Conservation (phyloP, 257 asterid species). For the Primulina tabacum region DNA sequence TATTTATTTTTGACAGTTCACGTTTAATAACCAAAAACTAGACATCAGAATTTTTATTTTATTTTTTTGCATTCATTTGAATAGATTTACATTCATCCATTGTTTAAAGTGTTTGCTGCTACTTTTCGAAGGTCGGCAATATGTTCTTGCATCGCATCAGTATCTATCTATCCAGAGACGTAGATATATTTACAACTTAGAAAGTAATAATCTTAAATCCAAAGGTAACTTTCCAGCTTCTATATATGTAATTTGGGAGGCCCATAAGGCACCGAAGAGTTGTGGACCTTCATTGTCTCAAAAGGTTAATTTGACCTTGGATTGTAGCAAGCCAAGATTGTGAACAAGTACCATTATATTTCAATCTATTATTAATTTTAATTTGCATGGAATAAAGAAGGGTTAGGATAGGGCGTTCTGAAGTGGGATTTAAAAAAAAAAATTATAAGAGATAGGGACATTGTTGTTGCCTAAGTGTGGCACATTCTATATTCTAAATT, state of each 20-base stretch:
- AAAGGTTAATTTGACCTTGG: background rate
- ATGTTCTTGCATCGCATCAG: no score
- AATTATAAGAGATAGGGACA: no score
- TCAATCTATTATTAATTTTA: background rate
- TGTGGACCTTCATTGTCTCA: background rate
- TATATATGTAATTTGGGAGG: background rate
- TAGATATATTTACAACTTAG: background rate
- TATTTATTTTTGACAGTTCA: background rate
- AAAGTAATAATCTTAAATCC: background rate
- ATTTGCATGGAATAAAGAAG: background rate
- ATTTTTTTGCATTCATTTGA: no score
- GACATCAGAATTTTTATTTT: background rate
- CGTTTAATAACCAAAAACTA: background rate
- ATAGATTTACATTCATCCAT: no score
- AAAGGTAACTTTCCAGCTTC: background rate
- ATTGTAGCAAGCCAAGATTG: background rate
- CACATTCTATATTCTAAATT: background rate
- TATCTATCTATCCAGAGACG: background rate
- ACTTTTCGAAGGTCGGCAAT: no score
- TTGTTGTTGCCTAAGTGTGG: background rate
- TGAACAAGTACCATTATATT: background rate
- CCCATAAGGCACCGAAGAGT: background rate
- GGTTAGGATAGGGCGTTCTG: background rate
- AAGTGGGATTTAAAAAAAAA: background rate
- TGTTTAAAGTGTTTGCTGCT: no score